Evolutionary conservation across 257 asterid genomes (phyloP).

Genomic region (Salvia splendens): DNA sequence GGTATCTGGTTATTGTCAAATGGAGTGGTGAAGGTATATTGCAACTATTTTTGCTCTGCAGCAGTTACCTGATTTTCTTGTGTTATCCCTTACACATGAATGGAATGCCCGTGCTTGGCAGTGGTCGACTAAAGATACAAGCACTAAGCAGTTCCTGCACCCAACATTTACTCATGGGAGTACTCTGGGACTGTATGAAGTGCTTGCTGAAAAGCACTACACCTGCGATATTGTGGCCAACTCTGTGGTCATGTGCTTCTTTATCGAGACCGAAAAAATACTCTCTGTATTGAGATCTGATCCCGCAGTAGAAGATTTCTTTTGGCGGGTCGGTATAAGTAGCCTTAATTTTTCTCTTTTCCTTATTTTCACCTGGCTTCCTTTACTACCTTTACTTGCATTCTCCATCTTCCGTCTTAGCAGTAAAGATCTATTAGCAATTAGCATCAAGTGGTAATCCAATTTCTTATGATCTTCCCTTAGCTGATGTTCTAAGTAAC

Average conservation of each 20-base stretch:
- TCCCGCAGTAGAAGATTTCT: conserved; percentile 91
- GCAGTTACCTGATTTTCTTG: conserved; percentile 21
- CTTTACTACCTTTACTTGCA: conserved; percentile 17
- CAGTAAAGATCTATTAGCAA: neutral
- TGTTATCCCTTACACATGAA: conserved; percentile 21
- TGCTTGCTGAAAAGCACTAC: conserved; percentile 82
- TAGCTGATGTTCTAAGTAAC: conserved; percentile 25
- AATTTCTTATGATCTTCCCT: conserved; percentile 22
- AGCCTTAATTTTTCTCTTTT: conserved; percentile 2
- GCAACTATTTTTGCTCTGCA: conserved; percentile 24
- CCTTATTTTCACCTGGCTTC: neutral
- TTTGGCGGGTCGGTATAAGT: conserved; percentile 76
- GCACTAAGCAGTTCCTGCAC: conserved; percentile 56
- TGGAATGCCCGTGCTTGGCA: conserved; percentile 40
- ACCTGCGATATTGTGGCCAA: conserved; percentile 74
- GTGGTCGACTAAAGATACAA: conserved; percentile 64
- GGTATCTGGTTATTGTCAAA: conserved; percentile 85
- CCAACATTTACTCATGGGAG: conserved; percentile 90
- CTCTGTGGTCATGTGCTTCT: conserved; percentile 80
- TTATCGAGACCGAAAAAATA: conserved; percentile 72
- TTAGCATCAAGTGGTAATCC: conserved; percentile 7
- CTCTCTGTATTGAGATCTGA: conserved; percentile 62
- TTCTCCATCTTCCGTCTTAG: neutral
- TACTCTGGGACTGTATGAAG: conserved; percentile 94
- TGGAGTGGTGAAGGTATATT: conserved; percentile 87